These are phyloP conservation scores for Beauveria pseudobassiana DNA, from an alignment of 2,329 filamentous ascomycete genomes.

Conservation along the genomic window DNA sequence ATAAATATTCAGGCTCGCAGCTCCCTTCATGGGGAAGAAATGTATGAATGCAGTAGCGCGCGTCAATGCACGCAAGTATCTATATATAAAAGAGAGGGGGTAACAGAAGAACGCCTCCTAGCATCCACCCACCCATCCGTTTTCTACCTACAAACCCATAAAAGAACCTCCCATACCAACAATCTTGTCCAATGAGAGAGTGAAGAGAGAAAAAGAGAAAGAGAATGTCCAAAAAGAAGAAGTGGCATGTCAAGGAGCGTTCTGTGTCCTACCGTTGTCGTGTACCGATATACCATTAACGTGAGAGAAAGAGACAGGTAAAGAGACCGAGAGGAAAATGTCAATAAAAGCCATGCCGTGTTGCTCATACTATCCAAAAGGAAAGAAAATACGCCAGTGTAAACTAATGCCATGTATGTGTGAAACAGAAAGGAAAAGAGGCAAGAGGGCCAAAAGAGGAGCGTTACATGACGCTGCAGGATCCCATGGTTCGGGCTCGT, in stretches of 20 bases:
- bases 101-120: no score
- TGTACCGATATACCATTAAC: neutral
- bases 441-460: neutral
- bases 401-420: neutral
- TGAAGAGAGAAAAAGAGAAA: neutral
- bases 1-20: neutral
- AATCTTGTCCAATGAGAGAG: neutral
- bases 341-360: neutral
- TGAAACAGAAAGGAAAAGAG: neutral
- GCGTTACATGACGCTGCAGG: conserved; percentile 55
- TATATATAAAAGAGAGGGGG: no score
- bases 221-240: neutral
- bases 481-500: conserved; percentile 55
- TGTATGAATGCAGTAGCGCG: no score
- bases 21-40: no score
- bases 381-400: neutral
- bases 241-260: neutral
- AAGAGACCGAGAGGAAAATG: neutral
- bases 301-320: neutral
- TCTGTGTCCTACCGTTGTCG: conserved; percentile 7
- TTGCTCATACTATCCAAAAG: neutral
- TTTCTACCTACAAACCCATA: neutral
- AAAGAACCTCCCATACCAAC: neutral
- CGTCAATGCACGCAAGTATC: no score
- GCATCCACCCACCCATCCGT: no score